Percentiles rank a stretch among this genome's conserved stretches.
Conservation (phyloP, 1,284 basidiomycete species). For the Singerocomus inundabilis region DNA sequence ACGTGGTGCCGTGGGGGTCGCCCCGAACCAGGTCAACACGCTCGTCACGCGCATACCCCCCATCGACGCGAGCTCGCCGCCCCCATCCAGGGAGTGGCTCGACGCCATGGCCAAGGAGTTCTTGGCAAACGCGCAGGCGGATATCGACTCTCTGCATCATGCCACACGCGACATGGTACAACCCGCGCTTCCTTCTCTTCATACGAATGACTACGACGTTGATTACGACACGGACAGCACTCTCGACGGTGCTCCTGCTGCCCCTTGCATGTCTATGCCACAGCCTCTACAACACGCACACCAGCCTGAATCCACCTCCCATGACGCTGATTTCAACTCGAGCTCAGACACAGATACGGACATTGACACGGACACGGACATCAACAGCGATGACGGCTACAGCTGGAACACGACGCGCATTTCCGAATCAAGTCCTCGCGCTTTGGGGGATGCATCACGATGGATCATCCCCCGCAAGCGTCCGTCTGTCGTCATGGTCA, state of each 20-base stretch:
- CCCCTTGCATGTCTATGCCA: background rate
- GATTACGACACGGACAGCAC: constrained; percentile 23
- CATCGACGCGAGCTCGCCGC: constrained; percentile 20
- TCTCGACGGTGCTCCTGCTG: constrained; percentile 2
- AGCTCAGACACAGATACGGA: constrained; percentile 19
- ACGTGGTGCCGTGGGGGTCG: constrained; percentile 21
- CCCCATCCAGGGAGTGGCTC: constrained; percentile 22
- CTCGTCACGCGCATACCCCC: constrained; percentile 26
- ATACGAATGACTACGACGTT: constrained; percentile 4
- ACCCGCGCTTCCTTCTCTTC: background rate
- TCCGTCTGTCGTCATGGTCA: constrained; percentile 16
- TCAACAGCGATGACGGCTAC: constrained; percentile 10
- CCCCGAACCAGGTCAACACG: constrained; percentile 28
- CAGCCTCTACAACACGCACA: background rate
- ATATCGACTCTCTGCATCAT: constrained; percentile 3
- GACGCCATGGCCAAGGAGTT: constrained; percentile 19
- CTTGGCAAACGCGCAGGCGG: constrained; percentile 18
- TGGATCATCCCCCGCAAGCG: constrained; percentile 28
- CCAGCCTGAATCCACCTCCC: constrained; percentile 2
- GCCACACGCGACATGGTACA: background rate
- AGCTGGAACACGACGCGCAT: constrained; percentile 10
- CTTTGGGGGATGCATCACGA: constrained; percentile 1
- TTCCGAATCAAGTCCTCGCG: constrained; percentile 10
- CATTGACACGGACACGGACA: constrained; percentile 20
- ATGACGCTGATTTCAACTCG: constrained; percentile 9